These are phyloP conservation scores for Saccharomyces hybrid DNA, from an alignment of 1,139 yeast genomes.

Conservation along the genomic window DNA sequence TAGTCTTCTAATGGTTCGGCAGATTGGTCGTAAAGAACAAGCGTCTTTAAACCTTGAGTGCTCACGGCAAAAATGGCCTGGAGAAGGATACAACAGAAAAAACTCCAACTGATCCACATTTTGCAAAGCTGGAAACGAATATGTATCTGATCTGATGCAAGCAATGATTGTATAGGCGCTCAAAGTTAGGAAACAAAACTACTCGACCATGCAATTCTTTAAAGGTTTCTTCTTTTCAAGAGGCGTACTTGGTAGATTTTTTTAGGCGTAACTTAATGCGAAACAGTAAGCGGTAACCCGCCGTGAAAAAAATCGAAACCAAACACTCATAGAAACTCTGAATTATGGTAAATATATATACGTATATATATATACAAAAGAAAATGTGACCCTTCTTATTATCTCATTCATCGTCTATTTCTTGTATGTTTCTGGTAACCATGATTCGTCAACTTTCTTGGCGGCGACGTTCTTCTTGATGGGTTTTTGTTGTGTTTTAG, in stretches of 20 bases:
- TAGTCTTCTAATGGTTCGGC: conserved; percentile 27
- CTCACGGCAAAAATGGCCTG: conserved; percentile 2
- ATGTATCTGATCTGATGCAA: neutral
- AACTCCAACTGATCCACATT: neutral
- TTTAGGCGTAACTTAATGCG: neutral
- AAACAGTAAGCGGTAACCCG: neutral
- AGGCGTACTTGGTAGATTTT: neutral
- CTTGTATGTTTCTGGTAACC: conserved; percentile 52
- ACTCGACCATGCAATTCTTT: neutral
- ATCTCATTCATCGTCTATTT: conserved; percentile 19
- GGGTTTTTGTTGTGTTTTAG: conserved; percentile 31
- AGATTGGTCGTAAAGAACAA: conserved; percentile 35
- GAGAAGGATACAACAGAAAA: neutral
- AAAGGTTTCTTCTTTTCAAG: neutral
- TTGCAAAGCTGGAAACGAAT: neutral
- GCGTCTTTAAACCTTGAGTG: conserved; percentile 26
- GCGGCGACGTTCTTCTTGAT: conserved; percentile 17
- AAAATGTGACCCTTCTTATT: neutral
- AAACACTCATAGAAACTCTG: neutral
- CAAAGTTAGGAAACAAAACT: neutral
- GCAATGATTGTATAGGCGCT: neutral
- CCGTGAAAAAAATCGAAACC: neutral
- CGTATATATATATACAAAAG: neutral
- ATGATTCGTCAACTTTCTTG: conserved; percentile 41
- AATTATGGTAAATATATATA: neutral